Evolutionary conservation across 805 yeast species (phyloP), one percentile per base, ranked within the genome.

Genomic region (Saturnispora dispora): DNA sequence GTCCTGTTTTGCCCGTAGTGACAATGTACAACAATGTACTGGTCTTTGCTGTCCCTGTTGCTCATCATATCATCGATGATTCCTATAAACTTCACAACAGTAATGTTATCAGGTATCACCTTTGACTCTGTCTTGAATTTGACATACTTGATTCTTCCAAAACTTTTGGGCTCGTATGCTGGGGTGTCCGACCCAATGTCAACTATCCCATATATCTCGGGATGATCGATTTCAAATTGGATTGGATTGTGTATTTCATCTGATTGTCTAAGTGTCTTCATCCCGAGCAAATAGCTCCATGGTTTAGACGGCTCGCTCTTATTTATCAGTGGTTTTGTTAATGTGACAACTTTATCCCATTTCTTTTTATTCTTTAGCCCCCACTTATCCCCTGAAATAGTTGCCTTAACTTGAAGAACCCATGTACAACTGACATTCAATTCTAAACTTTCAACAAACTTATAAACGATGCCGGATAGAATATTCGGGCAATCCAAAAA

Each of bases 1-100:
- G 91, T 85, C 52, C 91, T 69, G 63, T 85, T 85, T 66, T 84
- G 86, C 5, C 91, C 93, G 61, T 85, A 85, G 63, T 85, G 93
- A 61, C 93, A 85, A 63, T 85, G 93, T 7, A 85, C 84, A 0
- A 77, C 88, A 6, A 83, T 67, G 25, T 72, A 65, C 5, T 77
- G 77, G 17, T 57, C 57, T 3, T 28, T 15, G 20, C 30, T 47
- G 8, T 50, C 45, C 33, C 54, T 57, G 27, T 56, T 53, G 9
- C 33, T 35, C 27, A 76, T 59, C 18, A 79, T 72, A 45, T 71
- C 69, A 55, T 79, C 81, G 4, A 81, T 73, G 44, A 82, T 68
- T 39, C 68, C 72, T 37, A 81, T 71, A 55, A 83, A 85, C 47
- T 73, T 67, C 35, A 79, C 65, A 33, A 84, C 81, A 18, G 85